A percentile compares a stretch with the other conserved stretches of the same genome.
Evolutionary conservation across 805 yeast genomes (phyloP).

Genomic region (Ogataea wickerhamii): DNA sequence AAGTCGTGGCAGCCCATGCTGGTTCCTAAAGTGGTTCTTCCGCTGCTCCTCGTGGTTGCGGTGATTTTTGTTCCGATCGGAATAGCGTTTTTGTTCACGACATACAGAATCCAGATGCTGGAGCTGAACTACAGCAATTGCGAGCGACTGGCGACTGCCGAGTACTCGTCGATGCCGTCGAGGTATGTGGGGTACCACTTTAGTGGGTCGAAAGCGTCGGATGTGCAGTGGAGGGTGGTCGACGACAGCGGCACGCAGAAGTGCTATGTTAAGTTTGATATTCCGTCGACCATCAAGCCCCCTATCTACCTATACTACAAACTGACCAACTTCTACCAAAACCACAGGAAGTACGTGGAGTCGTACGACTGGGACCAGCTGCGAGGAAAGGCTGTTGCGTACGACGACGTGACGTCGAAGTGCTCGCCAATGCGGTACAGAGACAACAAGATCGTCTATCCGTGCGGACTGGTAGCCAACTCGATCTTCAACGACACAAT

Average conservation of each 20-base stretch:
- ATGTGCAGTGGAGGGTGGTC: slow-evolving; percentile 55
- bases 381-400: slow-evolving; percentile 65
- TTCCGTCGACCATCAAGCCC: slow-evolving; percentile 66
- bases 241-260: slow-evolving; percentile 36
- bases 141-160: slow-evolving; percentile 35
- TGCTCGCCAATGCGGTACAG: slow-evolving; percentile 49
- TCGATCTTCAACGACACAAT: slow-evolving; percentile 89
- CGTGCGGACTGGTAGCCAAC: slow-evolving; percentile 95
- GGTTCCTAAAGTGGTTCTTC: slow-evolving; percentile 88
- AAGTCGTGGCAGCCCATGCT: slow-evolving; percentile 79
- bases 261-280: slow-evolving; percentile 68
- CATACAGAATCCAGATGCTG: slow-evolving; percentile 73
- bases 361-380: slow-evolving; percentile 80
- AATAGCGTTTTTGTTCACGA: slow-evolving; percentile 73
- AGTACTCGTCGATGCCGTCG: slow-evolving; percentile 52
- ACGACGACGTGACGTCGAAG: slow-evolving; percentile 44
- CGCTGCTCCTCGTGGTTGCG: slow-evolving; percentile 70
- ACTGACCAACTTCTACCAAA: slow-evolving; percentile 87
- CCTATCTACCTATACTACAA: slow-evolving; percentile 79
- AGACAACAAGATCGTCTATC: slow-evolving; percentile 55
- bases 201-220: slow-evolving; percentile 35
- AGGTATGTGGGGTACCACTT: slow-evolving; percentile 62
- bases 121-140: slow-evolving; percentile 77
- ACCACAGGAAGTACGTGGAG: slow-evolving; percentile 89
- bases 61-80: slow-evolving; percentile 89